Base-by-base conservation (phyloP, 495 filamentous ascomycete species). In the Collariella sp. region DNA sequence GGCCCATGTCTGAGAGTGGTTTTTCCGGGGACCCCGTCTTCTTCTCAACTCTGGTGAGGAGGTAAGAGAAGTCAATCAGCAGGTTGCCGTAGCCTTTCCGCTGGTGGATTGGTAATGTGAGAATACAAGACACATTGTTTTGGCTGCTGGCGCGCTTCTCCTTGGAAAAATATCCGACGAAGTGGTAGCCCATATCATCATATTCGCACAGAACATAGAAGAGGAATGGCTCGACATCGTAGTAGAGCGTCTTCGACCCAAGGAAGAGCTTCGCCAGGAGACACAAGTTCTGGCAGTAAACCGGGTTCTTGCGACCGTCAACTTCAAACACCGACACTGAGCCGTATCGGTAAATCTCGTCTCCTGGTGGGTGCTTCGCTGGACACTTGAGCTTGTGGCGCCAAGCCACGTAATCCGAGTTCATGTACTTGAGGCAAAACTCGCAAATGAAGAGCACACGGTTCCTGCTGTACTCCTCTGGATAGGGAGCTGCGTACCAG, bases 341-440 rank as follows among this genome's bases (percentile, higher is more conserved):
- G 33, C 83, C 84, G 59, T 96, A 85, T n/a, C 91, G 86, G 62
- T 98, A 98, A 50, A 98, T 96, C 64, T 98, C 94, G 60, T 98
- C 91, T 19, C 93, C 93, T 1, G 93, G 93, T 4, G 93, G 94
- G 60, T 97, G 88, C 65, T 96, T 96, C 9, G 89, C 89, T 5
- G 89, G 86, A 61, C 93, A 98, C 75, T 98, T 98, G 62, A 94
- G 86, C 74, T 96, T 96, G 66, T 98, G 93, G 36, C 93, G 79
- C 90, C 89, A 96, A 18, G 91, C 90, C 19, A 97, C 91, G 59
- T 91, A 96, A 63, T 96, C 91, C 11, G 91, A 96, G 66, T 91
- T 95, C 91, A 98, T 96, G 73, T 98, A 98, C 67, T 97, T 97
- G 43, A 98, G 76, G 66, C 93, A 98, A 68, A 96, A 98, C 67